phyloP scores from a whole-genome alignment of 768 basidiomycete genomes.

The Phaffia australis region DNA sequence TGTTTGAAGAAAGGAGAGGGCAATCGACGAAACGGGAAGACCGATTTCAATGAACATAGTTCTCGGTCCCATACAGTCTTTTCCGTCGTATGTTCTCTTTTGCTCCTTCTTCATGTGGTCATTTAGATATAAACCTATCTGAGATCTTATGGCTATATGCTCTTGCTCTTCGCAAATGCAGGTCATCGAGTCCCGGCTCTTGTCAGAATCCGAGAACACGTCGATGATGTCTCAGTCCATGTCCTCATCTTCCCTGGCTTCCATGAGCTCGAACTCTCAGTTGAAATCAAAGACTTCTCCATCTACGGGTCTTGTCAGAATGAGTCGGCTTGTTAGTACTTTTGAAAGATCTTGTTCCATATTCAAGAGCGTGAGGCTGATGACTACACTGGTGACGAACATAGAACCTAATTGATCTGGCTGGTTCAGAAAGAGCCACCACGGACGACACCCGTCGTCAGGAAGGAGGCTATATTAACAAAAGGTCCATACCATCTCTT shows the following conservation, averaged over 20 bases:
- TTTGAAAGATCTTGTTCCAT: constrained; percentile 1
- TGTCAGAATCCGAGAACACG: too few species aligned
- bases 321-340: constrained; percentile 2
- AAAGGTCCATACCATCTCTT: constrained; percentile 28
- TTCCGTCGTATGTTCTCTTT: constrained; percentile 32
- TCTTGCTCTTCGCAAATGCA: not conserved
- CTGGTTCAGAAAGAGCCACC: constrained; percentile 39
- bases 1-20: constrained; percentile 19
- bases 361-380: not conserved
- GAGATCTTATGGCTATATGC: not conserved
- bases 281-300: too few species aligned
- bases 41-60: constrained; percentile 35
- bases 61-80: constrained; percentile 39
- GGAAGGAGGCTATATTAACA: constrained; percentile 40
- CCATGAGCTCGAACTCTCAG: too few species aligned
- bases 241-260: too few species aligned
- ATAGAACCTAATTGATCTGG: constrained; percentile 34
- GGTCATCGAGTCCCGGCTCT: too few species aligned
- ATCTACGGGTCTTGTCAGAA: too few species aligned
- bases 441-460: constrained; percentile 36
- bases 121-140: not conserved
- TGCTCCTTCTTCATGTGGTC: not conserved
- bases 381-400: not conserved
- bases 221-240: too few species aligned
- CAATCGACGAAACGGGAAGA: constrained; percentile 21